Evolutionary conservation across 768 basidiomycete species (phyloP).

Genomic region (Paxillus involutus): DNA sequence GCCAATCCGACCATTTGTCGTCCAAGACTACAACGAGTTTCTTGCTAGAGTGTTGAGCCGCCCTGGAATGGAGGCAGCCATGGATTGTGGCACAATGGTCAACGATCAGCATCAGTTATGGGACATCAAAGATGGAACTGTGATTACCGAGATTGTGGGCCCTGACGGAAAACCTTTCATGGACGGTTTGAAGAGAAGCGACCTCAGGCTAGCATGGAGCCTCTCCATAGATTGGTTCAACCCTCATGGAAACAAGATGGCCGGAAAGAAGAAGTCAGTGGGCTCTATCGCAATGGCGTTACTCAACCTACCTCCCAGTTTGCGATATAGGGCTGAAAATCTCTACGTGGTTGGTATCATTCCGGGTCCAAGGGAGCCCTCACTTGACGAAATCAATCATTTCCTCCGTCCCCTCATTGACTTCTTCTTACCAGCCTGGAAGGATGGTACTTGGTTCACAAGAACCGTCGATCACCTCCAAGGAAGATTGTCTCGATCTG

Average conservation of each 20-base stretch:
- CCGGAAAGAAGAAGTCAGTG: conserved; percentile 11
- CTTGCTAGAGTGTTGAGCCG: conserved; percentile 24
- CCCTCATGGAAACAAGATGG: conserved; percentile 19
- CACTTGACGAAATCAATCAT: conserved; percentile 31
- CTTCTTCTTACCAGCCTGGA: conserved; percentile 33
- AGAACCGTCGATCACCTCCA: no score
- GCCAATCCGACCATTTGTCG: conserved; percentile 17
- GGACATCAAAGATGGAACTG: conserved; percentile 31
- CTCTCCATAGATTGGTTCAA: conserved; percentile 31
- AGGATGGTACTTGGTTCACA: conserved; percentile 23
- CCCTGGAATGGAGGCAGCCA: conserved; percentile 24
- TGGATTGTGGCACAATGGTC: conserved; percentile 19
- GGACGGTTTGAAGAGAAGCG: conserved; percentile 3
- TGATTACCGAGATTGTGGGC: conserved; percentile 23
- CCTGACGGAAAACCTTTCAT: conserved; percentile 26
- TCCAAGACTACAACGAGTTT: conserved; percentile 32
- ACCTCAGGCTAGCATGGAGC: conserved; percentile 18
- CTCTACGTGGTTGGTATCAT: conserved; percentile 37
- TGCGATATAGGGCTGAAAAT: conserved; percentile 28
- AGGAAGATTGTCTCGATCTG: no score
- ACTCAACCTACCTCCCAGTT: conserved; percentile 22
- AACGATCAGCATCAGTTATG: neutral
- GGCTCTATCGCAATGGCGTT: conserved; percentile 14
- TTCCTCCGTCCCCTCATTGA: conserved; percentile 33
- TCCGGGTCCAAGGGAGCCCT: conserved; percentile 37